A percentile compares a stretch with the other conserved stretches of the same genome.
phyloP scores from a whole-genome alignment of 306 rosid genomes.

The Cucumis hystrix region DNA sequence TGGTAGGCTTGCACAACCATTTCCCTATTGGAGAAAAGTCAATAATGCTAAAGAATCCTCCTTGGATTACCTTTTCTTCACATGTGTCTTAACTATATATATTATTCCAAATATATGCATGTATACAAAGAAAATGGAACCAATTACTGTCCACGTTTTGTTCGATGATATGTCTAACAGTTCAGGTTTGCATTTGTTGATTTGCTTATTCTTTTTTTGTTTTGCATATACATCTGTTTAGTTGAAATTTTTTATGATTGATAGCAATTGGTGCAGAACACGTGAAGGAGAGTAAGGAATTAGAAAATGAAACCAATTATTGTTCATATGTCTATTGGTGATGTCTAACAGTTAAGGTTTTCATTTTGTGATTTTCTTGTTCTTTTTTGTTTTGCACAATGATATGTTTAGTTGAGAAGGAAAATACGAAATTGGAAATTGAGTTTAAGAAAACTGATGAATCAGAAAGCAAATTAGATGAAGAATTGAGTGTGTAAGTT shows the following conservation, averaged over 20 bases:
- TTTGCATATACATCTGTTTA: background rate
- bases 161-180: constrained; percentile 23
- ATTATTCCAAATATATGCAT: too few relatives aligned
- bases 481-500: background rate
- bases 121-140: background rate
- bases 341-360: too few relatives aligned
- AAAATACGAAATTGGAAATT: background rate
- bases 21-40: too few relatives aligned
- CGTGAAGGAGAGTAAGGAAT: background rate
- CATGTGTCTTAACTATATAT: too few relatives aligned
- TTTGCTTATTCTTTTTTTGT: background rate
- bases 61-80: too few relatives aligned
- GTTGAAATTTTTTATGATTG: background rate
- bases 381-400: too few relatives aligned
- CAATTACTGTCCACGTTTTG: constrained; percentile 16
- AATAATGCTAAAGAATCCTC: too few relatives aligned
- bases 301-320: background rate
- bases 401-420: too few relatives aligned
- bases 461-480: constrained; percentile 6
- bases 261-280: background rate
- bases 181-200: constrained; percentile 1
- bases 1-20: too few relatives aligned
- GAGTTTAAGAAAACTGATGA: constrained; percentile 16
- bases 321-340: too few relatives aligned
- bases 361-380: too few relatives aligned